Conservation (phyloP, 208 protist species). For the Acanthamoeba royreba region DNA sequence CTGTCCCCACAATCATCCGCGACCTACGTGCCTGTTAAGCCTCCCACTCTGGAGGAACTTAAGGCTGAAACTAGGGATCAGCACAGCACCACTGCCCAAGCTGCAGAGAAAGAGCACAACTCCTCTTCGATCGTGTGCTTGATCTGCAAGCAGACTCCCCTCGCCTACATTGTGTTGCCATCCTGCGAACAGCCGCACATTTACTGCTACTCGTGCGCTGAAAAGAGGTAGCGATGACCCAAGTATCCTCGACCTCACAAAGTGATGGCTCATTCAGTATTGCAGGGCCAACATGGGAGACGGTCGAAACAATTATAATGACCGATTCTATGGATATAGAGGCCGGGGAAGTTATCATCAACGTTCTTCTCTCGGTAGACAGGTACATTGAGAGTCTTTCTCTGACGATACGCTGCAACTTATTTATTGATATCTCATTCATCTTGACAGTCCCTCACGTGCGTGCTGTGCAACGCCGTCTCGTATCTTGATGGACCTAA, state of each 20-base stretch:
- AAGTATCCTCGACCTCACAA: background rate
- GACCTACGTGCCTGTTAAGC: background rate
- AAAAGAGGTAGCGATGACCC: background rate
- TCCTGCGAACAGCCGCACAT: conserved; percentile 3
- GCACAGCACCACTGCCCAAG: background rate
- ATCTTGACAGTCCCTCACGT: background rate
- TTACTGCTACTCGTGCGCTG: conserved; percentile 1
- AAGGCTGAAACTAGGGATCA: background rate
- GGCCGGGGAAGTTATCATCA: background rate
- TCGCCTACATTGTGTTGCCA: background rate
- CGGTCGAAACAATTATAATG: background rate
- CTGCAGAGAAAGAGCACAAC: background rate
- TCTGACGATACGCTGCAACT: background rate
- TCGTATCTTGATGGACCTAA: background rate
- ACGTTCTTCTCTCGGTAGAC: background rate
- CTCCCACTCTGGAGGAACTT: background rate
- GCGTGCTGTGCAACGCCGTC: background rate
- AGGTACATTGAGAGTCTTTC: background rate
- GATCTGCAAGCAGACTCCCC: background rate
- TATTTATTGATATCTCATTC: background rate
- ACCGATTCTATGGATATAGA: background rate
- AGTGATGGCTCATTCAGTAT: background rate
- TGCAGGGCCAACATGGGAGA: background rate
- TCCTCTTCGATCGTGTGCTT: background rate
- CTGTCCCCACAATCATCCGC: background rate